Evolutionary conservation across 139 green algal species (phyloP), one percentile per base, ranked within the genome.

Genomic region (Chlorella sp.): DNA sequence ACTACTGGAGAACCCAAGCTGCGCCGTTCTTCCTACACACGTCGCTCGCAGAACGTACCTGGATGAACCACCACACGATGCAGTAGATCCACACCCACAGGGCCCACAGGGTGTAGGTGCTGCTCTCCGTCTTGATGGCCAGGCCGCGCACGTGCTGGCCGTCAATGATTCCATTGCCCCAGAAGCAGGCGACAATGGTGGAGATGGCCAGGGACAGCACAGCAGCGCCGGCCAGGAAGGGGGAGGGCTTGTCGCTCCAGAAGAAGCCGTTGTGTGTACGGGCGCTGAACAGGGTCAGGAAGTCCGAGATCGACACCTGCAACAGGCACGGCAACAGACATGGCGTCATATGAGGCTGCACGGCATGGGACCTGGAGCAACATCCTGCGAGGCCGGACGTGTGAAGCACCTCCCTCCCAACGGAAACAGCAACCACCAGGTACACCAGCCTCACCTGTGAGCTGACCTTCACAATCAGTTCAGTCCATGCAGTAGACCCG

Each of bases 51-150:
- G 42, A 55, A 55, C 42, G 17, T 10, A 55, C 89, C 77, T 95
- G 91, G 26, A 96, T 75, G 14, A 86, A 83, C 66, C 80, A 96
- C 84, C 86, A 96, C 20, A 95, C 59, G 20, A 93, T 36, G 74
- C 90, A 95, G 83, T 90, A 96, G 71, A 94, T 77, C 91, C 91
- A 96, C 31, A 91, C 70, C 80, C 84, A 92, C 59, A 93, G 66
- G 0, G 86, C 70, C 82, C 72, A 75, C 31, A 86, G 74, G 2
- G 61, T 82, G 81, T 83, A 83, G 62, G 50, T 35, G 27, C 49
- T 73, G 27, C 55, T 6, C n/a, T 29, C 32, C 20, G 33, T 69
- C 22, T 50, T 35, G 23, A 67, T 35, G 29, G 76, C 65, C 30
- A 89, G 78, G 20, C 82, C 82, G 62, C 81, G 35, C 2, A 73